Evolutionary conservation across 345 rosid species (phyloP).

Genomic region (Hirschfeldia incana): DNA sequence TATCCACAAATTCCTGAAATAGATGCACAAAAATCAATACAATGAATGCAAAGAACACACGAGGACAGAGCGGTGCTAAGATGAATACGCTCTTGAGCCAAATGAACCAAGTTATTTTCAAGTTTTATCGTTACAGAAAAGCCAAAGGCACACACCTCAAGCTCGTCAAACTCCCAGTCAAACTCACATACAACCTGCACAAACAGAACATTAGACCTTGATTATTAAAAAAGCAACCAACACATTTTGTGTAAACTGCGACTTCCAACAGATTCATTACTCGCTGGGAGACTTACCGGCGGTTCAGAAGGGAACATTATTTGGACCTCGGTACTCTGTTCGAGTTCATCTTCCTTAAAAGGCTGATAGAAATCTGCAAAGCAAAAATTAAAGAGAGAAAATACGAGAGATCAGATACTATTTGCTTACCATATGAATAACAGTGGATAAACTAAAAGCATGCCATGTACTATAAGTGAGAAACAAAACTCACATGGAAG

Average conservation of each 20-base stretch:
- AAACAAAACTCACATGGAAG: conserved; percentile 83
- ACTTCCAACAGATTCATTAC: conserved; percentile 16
- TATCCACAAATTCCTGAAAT: conserved; percentile 69
- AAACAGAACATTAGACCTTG: conserved; percentile 7
- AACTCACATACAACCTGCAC: conserved; percentile 92
- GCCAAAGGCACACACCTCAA: conserved; percentile 59
- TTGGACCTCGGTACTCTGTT: conserved; percentile 82
- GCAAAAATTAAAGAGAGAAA: neutral
- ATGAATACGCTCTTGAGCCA: neutral
- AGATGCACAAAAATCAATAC: conserved; percentile 19
- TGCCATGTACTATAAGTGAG: conserved; percentile 11
- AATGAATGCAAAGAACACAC: conserved; percentile 1
- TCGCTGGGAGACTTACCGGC: conserved; percentile 60
- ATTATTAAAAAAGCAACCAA: neutral
- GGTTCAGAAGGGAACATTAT: conserved; percentile 80
- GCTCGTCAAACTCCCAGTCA: conserved; percentile 91
- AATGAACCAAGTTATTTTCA: neutral
- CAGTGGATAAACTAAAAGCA: neutral
- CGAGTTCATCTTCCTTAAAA: conserved; percentile 80
- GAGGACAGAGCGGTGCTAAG: neutral
- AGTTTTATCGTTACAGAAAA: conserved; percentile 6
- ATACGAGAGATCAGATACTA: neutral
- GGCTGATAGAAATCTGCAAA: conserved; percentile 86
- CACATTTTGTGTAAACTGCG: conserved; percentile 10
- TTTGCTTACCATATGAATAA: neutral